Conservation (phyloP, 225 moss, liverwort and hornwort genomes). For the Polytrichum commune region DNA sequence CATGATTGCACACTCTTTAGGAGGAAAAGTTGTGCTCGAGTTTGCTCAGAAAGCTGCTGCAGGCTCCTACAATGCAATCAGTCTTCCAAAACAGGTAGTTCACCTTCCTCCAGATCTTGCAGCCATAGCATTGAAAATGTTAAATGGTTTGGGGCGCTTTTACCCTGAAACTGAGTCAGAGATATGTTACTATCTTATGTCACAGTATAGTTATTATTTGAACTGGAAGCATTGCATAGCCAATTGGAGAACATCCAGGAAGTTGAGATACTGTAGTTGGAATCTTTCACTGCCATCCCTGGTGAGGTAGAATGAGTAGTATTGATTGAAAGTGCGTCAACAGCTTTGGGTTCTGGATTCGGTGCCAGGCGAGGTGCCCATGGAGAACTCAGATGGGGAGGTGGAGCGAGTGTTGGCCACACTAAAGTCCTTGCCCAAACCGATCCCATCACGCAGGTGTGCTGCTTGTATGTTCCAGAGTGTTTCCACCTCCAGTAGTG, state of each 20-base stretch:
- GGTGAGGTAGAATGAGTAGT: conserved; percentile 23
- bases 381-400: conserved; percentile 58
- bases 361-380: conserved; percentile 66
- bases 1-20: conserved; percentile 87
- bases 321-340: conserved; percentile 58
- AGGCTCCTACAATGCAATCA: conserved; percentile 56
- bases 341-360: conserved; percentile 99
- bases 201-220: too few species aligned
- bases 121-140: neutral
- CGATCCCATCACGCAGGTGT: conserved; percentile 85
- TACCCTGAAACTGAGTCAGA: neutral
- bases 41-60: conserved; percentile 59
- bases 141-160: neutral
- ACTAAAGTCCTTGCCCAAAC: conserved; percentile 69
- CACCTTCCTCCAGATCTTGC: neutral
- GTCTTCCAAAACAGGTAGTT: conserved; percentile 78
- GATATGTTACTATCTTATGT: too few species aligned
- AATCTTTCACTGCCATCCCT: neutral
- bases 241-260: too few species aligned
- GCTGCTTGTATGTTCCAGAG: neutral
- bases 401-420: conserved; percentile 77
- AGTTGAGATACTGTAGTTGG: neutral
- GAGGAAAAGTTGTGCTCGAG: conserved; percentile 89
- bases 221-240: too few species aligned
- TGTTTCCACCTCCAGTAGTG: neutral